These are phyloP conservation scores for Sugiyamaella japonica DNA, from an alignment of 1,139 yeast genomes.

Conservation along the genomic window DNA sequence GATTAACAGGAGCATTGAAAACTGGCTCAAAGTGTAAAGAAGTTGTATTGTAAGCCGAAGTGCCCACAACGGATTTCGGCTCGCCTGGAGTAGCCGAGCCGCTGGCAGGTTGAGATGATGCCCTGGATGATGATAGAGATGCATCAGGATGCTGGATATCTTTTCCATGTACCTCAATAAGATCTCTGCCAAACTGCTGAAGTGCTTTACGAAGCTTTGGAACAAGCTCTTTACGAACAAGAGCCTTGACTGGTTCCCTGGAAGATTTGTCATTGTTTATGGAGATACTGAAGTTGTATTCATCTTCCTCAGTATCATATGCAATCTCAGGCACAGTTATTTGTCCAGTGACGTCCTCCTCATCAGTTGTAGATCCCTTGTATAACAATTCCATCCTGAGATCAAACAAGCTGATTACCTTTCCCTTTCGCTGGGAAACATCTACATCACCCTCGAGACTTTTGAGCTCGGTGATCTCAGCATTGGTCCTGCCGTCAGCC, in stretches of 20 bases:
- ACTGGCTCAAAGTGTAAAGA: constrained; percentile 73
- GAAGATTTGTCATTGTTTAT: constrained; percentile 55
- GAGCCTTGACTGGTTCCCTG: constrained; percentile 51
- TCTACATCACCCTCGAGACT: constrained; percentile 93
- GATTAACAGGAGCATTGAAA: constrained; percentile 86
- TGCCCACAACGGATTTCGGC: constrained; percentile 44
- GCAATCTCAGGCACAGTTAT: constrained; percentile 89
- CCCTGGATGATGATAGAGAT: constrained; percentile 47
- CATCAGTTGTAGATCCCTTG: constrained; percentile 49
- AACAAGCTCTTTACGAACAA: constrained; percentile 60
- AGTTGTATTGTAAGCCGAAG: constrained; percentile 64
- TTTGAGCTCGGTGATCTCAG: constrained; percentile 55
- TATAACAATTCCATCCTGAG: constrained; percentile 65
- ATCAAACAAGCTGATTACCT: constrained; percentile 89
- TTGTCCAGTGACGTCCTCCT: constrained; percentile 55
- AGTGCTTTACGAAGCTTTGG: constrained; percentile 68
- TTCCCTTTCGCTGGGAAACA: constrained; percentile 95
- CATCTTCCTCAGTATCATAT: constrained; percentile 85
- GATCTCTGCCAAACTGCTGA: constrained; percentile 69
- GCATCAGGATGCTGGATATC: constrained; percentile 76
- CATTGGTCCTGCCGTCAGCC: constrained; percentile 42
- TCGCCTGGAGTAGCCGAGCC: constrained; percentile 27
- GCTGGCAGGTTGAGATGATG: constrained; percentile 47
- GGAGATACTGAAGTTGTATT: constrained; percentile 77
- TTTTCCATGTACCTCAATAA: constrained; percentile 71